A percentile compares a stretch with the other conserved stretches of the same genome.
phyloP scores from a whole-genome alignment of 2,329 filamentous ascomycete species.

The Elsinoe arachidis region DNA sequence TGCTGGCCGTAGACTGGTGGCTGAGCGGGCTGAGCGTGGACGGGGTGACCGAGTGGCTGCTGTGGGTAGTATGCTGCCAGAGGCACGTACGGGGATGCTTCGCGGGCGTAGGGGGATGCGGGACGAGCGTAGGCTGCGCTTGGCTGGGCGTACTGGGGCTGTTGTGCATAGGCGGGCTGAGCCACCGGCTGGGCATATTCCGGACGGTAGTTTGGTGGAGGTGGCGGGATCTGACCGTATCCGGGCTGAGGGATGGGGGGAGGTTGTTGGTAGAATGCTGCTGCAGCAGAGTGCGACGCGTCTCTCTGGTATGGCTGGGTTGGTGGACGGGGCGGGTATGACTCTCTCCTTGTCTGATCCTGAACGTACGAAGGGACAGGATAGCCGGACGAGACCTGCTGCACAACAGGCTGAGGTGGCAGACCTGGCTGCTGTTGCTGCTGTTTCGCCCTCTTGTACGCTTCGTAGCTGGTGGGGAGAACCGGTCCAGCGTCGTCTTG shows the following conservation, averaged over 20 bases:
- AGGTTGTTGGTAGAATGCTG: slow-evolving; percentile 1
- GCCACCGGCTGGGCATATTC: slow-evolving; percentile 16
- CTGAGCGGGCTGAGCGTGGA: slow-evolving; percentile 8
- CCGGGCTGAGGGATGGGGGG: background rate
- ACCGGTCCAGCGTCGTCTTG: background rate
- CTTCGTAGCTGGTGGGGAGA: background rate
- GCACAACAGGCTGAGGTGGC: background rate
- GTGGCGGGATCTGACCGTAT: slow-evolving; percentile 16
- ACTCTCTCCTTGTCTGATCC: slow-evolving; percentile 16
- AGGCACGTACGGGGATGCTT: slow-evolving; percentile 13
- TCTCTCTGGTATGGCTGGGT: slow-evolving; percentile 18
- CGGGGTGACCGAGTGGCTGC: slow-evolving; percentile 6
- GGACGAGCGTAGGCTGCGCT: slow-evolving; percentile 15
- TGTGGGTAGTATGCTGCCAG: slow-evolving; percentile 16
- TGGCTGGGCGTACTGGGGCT: slow-evolving; percentile 15
- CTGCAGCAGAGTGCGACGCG: too few relatives aligned
- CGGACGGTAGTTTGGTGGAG: slow-evolving; percentile 16
- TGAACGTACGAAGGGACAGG: background rate
- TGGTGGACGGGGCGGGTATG: slow-evolving; percentile 18
- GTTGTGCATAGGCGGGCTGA: slow-evolving; percentile 14
- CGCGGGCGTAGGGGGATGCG: slow-evolving; percentile 18
- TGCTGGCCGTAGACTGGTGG: background rate
- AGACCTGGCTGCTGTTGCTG: background rate
- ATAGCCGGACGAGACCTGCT: background rate
- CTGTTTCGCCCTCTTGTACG: background rate